Base-by-base conservation (phyloP, 163 green algal genomes). In the Chlorella variabilis region DNA sequence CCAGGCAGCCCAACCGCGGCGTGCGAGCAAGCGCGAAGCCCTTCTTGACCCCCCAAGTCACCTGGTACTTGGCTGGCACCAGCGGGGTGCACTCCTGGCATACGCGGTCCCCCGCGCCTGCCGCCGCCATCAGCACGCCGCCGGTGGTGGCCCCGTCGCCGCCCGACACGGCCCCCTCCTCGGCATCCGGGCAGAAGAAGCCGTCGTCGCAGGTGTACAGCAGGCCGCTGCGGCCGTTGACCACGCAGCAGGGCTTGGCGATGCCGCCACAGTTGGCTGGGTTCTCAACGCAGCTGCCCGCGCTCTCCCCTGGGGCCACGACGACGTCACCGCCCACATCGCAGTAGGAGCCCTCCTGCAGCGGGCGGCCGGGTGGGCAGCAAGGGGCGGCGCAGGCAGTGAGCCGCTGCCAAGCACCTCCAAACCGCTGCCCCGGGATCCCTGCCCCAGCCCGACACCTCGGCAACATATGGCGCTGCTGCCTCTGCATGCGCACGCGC, bases 41-140 rank as follows among this genome's bases (percentile, higher is more conserved):
- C n/a, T n/a, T n/a, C n/a, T n/a, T n/a, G n/a, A n/a, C n/a, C n/a
- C n/a, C n/a, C n/a, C 6, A 29, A 29, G 13, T 15, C 45, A 61
- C 68, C 68, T 76, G 42, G 42, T 76, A 63, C 45, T 76, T 17
- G 3, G n/a, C 27, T 29, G n/a, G 9, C 68, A 63, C n/a, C 67
- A 75, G 23, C 25, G 39, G 38, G 23, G 48, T 76, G 68, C 68
- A 76, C 68, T 76, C 68, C 68, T 76, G 68, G 29, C 68, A 76
- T n/a, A 62, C 45, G 3, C 68, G 68, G 25, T 39, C 42, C 11
- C 68, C 68, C n/a, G 45, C 29, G 3, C 68, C 68, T 15, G 17
- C 20, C 0, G 23, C 68, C 42, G 68, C 29, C 27, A 63, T 27
- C 42, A 61, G 45, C 68, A 62, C n/a, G 27, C 11, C 21, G 23